These are phyloP conservation scores for Cladosporium sp. DNA, from an alignment of 2,329 filamentous ascomycete species.

Conservation along the genomic window DNA sequence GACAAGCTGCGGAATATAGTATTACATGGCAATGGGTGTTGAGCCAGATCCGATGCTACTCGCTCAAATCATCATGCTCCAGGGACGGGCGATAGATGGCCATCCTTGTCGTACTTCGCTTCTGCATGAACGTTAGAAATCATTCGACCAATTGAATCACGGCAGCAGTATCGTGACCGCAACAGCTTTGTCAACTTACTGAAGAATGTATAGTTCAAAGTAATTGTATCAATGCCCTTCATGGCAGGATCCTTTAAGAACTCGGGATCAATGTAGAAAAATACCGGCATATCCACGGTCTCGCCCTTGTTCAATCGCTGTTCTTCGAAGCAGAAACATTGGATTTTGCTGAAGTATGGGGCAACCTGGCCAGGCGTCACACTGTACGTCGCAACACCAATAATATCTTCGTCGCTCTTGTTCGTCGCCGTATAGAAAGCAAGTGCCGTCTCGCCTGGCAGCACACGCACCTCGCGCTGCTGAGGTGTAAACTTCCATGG, in stretches of 20 bases:
- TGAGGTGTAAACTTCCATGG: conserved; percentile 98
- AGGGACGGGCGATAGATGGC: conserved; percentile 59
- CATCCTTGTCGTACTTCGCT: conserved; percentile 79
- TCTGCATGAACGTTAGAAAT: conserved; percentile 47
- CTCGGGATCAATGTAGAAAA: conserved; percentile 98
- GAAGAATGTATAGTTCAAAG: conserved; percentile 96
- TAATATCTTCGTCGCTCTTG: conserved; percentile 79
- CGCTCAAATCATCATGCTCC: conserved; percentile 18
- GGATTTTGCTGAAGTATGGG: conserved; percentile 98
- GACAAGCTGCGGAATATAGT: background rate
- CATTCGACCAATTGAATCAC: too few species aligned
- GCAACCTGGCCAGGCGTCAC: conserved; percentile 94
- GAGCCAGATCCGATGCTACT: background rate
- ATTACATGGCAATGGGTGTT: background rate
- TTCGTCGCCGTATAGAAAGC: conserved; percentile 98
- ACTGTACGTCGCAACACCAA: conserved; percentile 95
- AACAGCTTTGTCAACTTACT: conserved; percentile 58
- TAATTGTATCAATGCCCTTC: conserved; percentile 91
- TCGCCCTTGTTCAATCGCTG: conserved; percentile 92
- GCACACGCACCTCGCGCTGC: conserved; percentile 90
- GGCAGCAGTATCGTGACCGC: background rate
- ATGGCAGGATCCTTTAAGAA: conserved; percentile 88
- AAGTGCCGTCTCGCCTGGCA: conserved; percentile 92
- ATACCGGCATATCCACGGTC: conserved; percentile 98
- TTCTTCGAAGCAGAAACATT: conserved; percentile 98